Conservation (phyloP, 2,329 filamentous ascomycete genomes). For the Cladophialophora psammophila region DNA sequence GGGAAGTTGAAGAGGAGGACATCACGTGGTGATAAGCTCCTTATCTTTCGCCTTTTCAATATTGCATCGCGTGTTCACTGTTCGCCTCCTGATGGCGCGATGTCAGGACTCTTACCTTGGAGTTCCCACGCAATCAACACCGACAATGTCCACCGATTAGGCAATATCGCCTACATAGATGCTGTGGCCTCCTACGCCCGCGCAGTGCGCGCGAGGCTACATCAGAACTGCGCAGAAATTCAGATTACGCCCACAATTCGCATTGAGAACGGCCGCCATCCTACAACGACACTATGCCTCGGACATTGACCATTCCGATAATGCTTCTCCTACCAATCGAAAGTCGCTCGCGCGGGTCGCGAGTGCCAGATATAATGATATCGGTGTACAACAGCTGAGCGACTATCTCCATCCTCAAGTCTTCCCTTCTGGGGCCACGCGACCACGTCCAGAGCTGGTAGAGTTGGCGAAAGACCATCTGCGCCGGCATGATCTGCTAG, state of each 20-base stretch:
- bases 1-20: neutral
- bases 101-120: conserved; percentile 11
- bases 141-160: conserved; percentile 21
- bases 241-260: conserved; percentile 37
- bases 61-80: neutral
- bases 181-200: conserved; percentile 41
- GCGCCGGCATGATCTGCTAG: conserved; percentile 81
- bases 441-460: conserved; percentile 75
- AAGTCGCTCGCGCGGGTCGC: conserved; percentile 37
- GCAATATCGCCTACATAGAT: conserved; percentile 29
- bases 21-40: conserved; percentile 27
- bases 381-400: conserved; percentile 94
- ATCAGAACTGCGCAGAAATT: conserved; percentile 41
- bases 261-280: conserved; percentile 32
- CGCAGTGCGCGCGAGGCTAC: conserved; percentile 42
- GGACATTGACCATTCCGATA: conserved; percentile 15
- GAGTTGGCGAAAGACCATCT: conserved; percentile 83
- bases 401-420: conserved; percentile 81
- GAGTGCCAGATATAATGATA: conserved; percentile 81
- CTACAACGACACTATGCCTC: conserved; percentile 38
- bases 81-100: conserved; percentile 16
- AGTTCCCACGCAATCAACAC: neutral
- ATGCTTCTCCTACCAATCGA: conserved; percentile 5
- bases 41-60: conserved; percentile 7
- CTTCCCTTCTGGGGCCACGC: conserved; percentile 66